Evolutionary conservation across 345 rosid species (phyloP), one percentile per base, ranked within the genome.

Genomic region (Citrus cavaleriei): DNA sequence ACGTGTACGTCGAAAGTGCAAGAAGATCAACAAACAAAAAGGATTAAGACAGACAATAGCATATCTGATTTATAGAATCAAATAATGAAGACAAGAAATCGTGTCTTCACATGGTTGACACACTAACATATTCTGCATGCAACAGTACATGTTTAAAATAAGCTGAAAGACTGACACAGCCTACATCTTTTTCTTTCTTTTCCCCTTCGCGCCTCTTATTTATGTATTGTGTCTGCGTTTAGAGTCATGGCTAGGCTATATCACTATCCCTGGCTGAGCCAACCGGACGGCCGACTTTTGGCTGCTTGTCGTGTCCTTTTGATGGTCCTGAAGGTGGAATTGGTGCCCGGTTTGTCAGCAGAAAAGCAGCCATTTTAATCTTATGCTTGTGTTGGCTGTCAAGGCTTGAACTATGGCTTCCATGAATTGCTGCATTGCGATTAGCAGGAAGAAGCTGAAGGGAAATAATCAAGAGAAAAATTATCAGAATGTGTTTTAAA

Each of bases 311-410:
- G 51, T 84, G 73, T 77, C 84, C 84, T 61, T 81, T 72, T 67
- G 87, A 86, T 21, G 89, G 87, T 37, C 79, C 84, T 13, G 87
- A 86, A 64, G 89, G 87, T 32, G 87, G 85, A 78, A 82, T 9
- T 28, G 79, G 75, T 27, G 2, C 22, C 14, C 69, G 82, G 34
- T 64, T 84, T 42, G 84, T 70, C 64, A 75, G 81, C 57, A n/a
- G 46, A 24, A 68, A 68, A 24, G 10, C 57, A 16, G 12, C 10
- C 55, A 32, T 68, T 1, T 54, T 54, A 19, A 19, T 46, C 14
- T 68, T 68, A 2, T 13, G 70, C 49, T 22, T 9, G 18, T 22
- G 42, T 38, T 68, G 27, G 55, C 1, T 3, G 5, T 7, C 55
- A 38, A 38, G 55, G 55, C 32, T 40, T 68, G 21, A 51, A 10